Base-by-base conservation (phyloP, 2,329 filamentous ascomycete species). In the Neoscytalidium dimidiatum region DNA sequence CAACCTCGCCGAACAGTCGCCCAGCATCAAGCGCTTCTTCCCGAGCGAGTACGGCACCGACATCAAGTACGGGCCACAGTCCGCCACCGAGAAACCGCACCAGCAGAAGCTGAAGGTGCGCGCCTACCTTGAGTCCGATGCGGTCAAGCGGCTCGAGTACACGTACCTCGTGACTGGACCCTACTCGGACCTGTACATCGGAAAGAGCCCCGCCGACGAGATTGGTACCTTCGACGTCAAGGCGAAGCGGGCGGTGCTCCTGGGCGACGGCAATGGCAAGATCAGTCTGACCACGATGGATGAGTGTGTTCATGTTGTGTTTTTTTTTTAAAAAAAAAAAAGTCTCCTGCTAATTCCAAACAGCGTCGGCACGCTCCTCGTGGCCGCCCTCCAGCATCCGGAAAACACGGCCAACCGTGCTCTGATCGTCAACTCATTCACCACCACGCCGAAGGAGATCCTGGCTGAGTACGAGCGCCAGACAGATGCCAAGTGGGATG, bases 121-220 rank as follows among this genome's bases (percentile, higher is more conserved):
- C 52, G 83, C 84, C 38, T 77, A 82, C n/a, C 71, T 84, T 14
- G 80, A 82, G 68, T 76, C 48, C 38, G 61, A 53, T 13, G 33
- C 33, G 26, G n/a, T 62, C 41, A 64, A 44, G 21, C 35, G 28
- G 23, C 72, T 92, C 28, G 81, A 86, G 57, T 82, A 88, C 64
- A 90, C 89, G 0, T 91, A 88, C 71, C 78, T 92, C 0, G 89
- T 92, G 4, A 91, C 89, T 0, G 89, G 89, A 0, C 89, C 89
- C 0, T 92, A 89, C 68, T 84, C 85, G 31, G 89, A 90, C 67
- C 81, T 89, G 72, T 91, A 83, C 78, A 79, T 90, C 49, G 74
- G 71, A 5, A 73, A 80, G 3, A 70, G 78, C n/a, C 73, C 78
- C 6, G 75, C 73, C 0, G 70, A 78, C 58, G 72, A 78, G 35